phyloP scores from a whole-genome alignment of 148 eudicot genomes.

The Cornus florida region DNA sequence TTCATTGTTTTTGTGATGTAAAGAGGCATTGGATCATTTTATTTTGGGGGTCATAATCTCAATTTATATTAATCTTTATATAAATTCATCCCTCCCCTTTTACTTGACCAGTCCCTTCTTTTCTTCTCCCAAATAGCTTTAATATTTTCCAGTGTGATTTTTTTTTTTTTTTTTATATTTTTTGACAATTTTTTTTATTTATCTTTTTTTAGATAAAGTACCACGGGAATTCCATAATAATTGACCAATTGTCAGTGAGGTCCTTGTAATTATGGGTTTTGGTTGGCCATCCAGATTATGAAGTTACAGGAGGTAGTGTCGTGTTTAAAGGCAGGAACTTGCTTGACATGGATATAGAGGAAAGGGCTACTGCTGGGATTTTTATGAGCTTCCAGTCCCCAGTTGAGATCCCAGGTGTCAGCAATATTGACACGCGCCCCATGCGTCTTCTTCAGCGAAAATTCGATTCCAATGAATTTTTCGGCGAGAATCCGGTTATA shows the following conservation, averaged over 20 bases:
- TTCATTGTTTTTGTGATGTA: too few species aligned
- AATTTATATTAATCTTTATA: background rate
- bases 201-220: background rate
- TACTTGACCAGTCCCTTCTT: too few species aligned
- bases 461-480: too few species aligned
- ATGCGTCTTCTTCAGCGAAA: too few species aligned
- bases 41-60: background rate
- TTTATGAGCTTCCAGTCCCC: slow-evolving; percentile 99
- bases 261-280: slow-evolving; percentile 54
- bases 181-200: slow-evolving; percentile 4
- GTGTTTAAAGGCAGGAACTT: slow-evolving; percentile 81
- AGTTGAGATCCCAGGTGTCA: slow-evolving; percentile 95
- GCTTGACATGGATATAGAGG: slow-evolving; percentile 95
- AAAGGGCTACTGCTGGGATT: slow-evolving; percentile 88
- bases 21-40: background rate
- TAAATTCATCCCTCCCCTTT: background rate
- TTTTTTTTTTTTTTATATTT: too few species aligned
- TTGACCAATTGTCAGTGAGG: background rate
- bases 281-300: slow-evolving; percentile 98
- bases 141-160: background rate
- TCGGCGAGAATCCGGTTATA: too few species aligned
- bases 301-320: slow-evolving; percentile 80
- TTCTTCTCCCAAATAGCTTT: too few species aligned
- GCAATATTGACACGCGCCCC: slow-evolving; percentile 89
- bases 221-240: background rate